phyloP scores from a whole-genome alignment of 2,329 filamentous ascomycete genomes.

The Fusarium sp. region DNA sequence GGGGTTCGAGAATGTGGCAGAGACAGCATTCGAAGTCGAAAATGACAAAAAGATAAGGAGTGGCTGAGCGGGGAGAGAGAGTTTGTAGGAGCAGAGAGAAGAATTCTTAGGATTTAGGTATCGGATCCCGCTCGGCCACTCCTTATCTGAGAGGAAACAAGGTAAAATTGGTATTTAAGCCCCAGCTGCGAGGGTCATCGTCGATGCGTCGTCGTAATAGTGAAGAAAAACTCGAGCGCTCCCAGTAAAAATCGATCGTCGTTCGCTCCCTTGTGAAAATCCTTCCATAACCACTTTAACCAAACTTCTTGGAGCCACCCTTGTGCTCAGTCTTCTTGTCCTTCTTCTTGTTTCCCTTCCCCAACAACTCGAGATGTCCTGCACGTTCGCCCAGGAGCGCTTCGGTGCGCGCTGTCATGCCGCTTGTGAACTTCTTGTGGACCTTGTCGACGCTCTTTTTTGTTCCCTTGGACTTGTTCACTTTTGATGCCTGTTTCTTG shows the following conservation, averaged over 20 bases:
- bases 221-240: conserved; percentile 8
- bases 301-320: conserved; percentile 68
- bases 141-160: not conserved
- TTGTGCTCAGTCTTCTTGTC: conserved; percentile 55
- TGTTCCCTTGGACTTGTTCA: conserved; percentile 61
- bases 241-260: conserved; percentile 14
- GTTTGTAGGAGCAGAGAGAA: not conserved
- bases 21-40: not conserved
- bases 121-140: not conserved
- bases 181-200: not conserved
- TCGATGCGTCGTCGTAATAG: not conserved
- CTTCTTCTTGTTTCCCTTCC: conserved; percentile 66
- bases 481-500: conserved; percentile 58
- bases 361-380: conserved; percentile 70
- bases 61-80: not conserved
- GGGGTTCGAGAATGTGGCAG: not conserved
- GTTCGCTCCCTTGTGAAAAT: not conserved
- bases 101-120: not conserved
- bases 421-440: conserved; percentile 66
- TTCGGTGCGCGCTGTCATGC: conserved; percentile 67
- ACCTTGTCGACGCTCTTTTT: conserved; percentile 63
- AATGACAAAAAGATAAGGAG: conserved; percentile 11
- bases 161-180: not conserved
- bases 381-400: conserved; percentile 68
- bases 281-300: conserved; percentile 51